phyloP scores from a whole-genome alignment of 345 rosid genomes.

The Physaria fendleri region DNA sequence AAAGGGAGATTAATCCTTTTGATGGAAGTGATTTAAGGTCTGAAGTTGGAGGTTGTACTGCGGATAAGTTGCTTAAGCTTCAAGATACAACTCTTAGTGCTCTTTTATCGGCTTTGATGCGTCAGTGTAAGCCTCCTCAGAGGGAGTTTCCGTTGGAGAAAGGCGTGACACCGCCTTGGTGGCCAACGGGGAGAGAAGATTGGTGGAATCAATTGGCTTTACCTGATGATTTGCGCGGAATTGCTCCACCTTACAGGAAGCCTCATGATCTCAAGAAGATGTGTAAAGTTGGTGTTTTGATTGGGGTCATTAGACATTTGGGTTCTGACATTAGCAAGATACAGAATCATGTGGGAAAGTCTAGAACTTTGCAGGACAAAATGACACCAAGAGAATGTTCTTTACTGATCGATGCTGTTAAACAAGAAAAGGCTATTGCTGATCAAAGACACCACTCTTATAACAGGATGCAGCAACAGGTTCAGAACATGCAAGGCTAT shows the following conservation, averaged over 20 bases:
- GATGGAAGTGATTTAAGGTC: constrained; percentile 41
- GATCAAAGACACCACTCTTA: constrained; percentile 40
- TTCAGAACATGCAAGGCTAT: constrained; percentile 3
- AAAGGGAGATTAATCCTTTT: constrained; percentile 43
- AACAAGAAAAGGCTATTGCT: constrained; percentile 61
- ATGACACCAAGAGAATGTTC: constrained; percentile 92
- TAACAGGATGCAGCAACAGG: constrained; percentile 1
- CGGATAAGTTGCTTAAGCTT: constrained; percentile 76
- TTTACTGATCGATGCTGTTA: constrained; percentile 83
- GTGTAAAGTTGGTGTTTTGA: constrained; percentile 89
- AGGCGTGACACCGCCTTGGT: constrained; percentile 92
- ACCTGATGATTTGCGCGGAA: constrained; percentile 60
- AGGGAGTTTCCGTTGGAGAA: constrained; percentile 77
- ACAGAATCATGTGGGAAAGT: constrained; percentile 73
- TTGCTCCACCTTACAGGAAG: constrained; percentile 91
- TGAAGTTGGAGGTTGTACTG: constrained; percentile 52
- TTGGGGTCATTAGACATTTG: constrained; percentile 82
- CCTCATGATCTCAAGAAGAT: constrained; percentile 96
- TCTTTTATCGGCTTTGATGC: constrained; percentile 75
- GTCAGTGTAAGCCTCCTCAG: constrained; percentile 90
- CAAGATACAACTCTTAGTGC: constrained; percentile 98
- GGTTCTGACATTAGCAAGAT: constrained; percentile 69
- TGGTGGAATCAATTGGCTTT: constrained; percentile 82
- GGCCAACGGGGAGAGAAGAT: constrained; percentile 90
- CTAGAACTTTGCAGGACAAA: constrained; percentile 84